phyloP scores from a whole-genome alignment of 2,329 filamentous ascomycete genomes.

The Phialemonium atrogriseum region DNA sequence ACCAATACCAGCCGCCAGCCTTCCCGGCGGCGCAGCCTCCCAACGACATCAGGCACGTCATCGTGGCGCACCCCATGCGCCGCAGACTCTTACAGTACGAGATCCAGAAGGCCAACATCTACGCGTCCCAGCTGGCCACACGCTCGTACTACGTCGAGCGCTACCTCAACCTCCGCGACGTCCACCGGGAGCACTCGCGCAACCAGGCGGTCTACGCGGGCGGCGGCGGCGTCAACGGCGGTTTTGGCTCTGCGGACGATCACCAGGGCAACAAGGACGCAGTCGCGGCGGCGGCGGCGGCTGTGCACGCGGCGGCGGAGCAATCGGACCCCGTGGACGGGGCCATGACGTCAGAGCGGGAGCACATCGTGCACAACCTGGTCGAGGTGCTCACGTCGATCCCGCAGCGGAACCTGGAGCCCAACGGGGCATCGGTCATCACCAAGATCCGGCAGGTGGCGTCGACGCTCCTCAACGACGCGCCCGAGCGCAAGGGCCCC shows the following conservation, averaged over 20 bases:
- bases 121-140: constrained; percentile 71
- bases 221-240: constrained; percentile 21
- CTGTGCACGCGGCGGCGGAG: constrained; percentile 31
- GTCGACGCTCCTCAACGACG: constrained; percentile 62
- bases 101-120: constrained; percentile 88
- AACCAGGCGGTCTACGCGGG: constrained; percentile 26
- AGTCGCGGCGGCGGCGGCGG: constrained; percentile 23
- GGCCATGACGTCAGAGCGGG: constrained; percentile 66
- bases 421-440: constrained; percentile 57
- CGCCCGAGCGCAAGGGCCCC: constrained; percentile 41
- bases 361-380: constrained; percentile 73
- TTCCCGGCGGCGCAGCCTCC: constrained; percentile 37
- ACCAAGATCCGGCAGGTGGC: constrained; percentile 81
- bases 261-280: constrained; percentile 10
- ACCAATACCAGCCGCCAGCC: constrained; percentile 43
- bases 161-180: constrained; percentile 70
- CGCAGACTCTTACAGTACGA: constrained; percentile 65
- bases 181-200: constrained; percentile 36
- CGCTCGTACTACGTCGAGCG: constrained; percentile 80
- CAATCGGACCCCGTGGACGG: constrained; percentile 43
- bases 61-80: constrained; percentile 39
- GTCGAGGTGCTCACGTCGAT: constrained; percentile 68
- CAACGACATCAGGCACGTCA: constrained; percentile 41
- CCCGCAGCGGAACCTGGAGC: constrained; percentile 77
- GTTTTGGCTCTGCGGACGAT: constrained; percentile 25